phyloP scores from a whole-genome alignment of 2,329 filamentous ascomycete species.

The Aspergillus sp. region DNA sequence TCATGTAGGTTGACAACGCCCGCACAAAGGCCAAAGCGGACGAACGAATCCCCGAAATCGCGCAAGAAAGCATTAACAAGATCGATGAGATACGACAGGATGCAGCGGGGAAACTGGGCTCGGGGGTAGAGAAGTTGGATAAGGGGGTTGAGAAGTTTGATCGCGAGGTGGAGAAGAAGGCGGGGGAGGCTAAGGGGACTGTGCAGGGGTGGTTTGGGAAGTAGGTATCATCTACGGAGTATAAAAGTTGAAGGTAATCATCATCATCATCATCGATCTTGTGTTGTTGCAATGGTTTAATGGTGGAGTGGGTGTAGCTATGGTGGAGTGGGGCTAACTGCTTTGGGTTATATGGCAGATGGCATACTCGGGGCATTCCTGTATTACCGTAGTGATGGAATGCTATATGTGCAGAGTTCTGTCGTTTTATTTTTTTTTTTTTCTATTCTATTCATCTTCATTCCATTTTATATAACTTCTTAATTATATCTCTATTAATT shows the following conservation, averaged over 20 bases:
- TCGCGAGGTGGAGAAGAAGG: conserved; percentile 71
- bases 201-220: conserved; percentile 79
- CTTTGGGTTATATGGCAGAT: neutral
- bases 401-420: neutral
- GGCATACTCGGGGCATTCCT: neutral
- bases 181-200: conserved; percentile 77
- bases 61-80: conserved; percentile 54
- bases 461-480: neutral
- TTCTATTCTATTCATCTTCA: neutral
- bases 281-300: too few species aligned
- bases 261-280: too few species aligned
- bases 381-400: conserved; percentile 1
- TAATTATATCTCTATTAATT: neutral
- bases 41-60: conserved; percentile 56
- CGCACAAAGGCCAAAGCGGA: conserved; percentile 53
- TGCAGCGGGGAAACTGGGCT: conserved; percentile 45
- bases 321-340: neutral
- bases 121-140: conserved; percentile 43
- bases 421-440: neutral
- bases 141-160: conserved; percentile 70
- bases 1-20: conserved; percentile 54
- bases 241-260: too few species aligned
- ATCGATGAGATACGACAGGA: conserved; percentile 63
- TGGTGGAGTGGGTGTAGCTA: too few species aligned
- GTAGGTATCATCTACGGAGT: conserved; percentile 12